A percentile compares a stretch with the other conserved stretches of the same genome.
These are phyloP conservation scores for Vanilla planifolia DNA, from an alignment of 106 monocot genomes.

Conservation along the genomic window DNA sequence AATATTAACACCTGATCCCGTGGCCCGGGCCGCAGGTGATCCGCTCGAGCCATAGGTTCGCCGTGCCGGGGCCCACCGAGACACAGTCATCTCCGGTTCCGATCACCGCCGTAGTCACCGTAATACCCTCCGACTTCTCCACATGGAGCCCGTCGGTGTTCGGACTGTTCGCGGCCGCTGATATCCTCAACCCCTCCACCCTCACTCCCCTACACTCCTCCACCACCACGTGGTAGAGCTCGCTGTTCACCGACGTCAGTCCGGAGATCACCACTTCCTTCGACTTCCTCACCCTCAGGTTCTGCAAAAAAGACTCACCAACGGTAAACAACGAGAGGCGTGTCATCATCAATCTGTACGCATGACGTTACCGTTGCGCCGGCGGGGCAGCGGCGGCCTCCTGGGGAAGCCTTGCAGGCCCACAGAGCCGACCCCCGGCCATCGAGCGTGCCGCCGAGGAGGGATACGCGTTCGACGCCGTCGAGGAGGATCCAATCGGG, in stretches of 20 bases:
- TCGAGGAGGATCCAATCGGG: constrained; percentile 45
- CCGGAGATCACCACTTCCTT: constrained; percentile 18
- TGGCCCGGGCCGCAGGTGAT: constrained; percentile 42
- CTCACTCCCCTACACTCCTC: constrained; percentile 10
- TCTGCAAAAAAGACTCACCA: constrained; percentile 14
- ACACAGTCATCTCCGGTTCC: constrained; percentile 45
- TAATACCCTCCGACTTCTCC: constrained; percentile 14
- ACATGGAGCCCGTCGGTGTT: constrained; percentile 41
- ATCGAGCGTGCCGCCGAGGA: constrained; percentile 50
- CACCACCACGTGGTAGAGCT: constrained; percentile 26
- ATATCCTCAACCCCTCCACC: constrained; percentile 10
- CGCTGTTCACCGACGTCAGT: constrained; percentile 26
- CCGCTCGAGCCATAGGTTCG: constrained; percentile 24
- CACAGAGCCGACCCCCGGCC: constrained; percentile 49
- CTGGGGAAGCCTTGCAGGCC: constrained; percentile 36
- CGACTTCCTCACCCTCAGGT: constrained; percentile 6
- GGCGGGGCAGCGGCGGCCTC: constrained; percentile 21
- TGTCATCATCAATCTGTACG: no score
- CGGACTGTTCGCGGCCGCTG: constrained; percentile 25
- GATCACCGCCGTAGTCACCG: constrained; percentile 20
- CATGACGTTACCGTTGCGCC: constrained; percentile 34
- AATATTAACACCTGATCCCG: no score
- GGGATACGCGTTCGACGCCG: constrained; percentile 31
- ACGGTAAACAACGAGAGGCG: no score
- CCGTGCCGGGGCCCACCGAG: constrained; percentile 26